Base-by-base conservation (phyloP, 2,329 filamentous ascomycete species). In the Fusarium sp. region DNA sequence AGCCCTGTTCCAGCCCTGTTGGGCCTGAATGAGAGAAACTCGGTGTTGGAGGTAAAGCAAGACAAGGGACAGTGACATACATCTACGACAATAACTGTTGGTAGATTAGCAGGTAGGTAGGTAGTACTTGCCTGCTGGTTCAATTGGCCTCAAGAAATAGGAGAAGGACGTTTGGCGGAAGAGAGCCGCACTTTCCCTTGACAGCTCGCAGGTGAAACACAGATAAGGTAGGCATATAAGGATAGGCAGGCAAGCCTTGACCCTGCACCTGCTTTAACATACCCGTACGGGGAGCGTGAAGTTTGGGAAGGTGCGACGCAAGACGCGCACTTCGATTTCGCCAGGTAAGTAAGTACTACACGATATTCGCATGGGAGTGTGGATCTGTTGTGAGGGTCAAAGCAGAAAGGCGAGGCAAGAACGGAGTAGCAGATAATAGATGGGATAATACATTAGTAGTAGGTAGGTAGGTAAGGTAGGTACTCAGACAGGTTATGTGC, bases 221-320 rank as follows among this genome's bases (percentile, higher is more conserved):
- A 41, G 32, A 41, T 52, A 41, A 52, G 49, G 49, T 41, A 51
- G 30, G 30, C 24, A 49, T 20, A 16, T 22, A n/a, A 25, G 40
- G 7, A 32, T 22, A 49, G 20, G 29, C 27, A 45, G 59, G 29
- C 30, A 42, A 46, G 27, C 37, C 13, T 54, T 49, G 52, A 70
- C 61, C 67, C 66, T 64, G 51, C 47, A 30, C 59, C 45, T 56
- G 7, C 48, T 52, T 53, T 63, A 24, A 34, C 42, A 27, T 64
- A 51, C n/a, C 37, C 49, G 40, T 27, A 47, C 41, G 20, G 60
- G 25, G 40, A 65, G 41, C 29, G 56, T 32, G 20, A 20, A 55
- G 42, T 57, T 68, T 67, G 62, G 62, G 67, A 64, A 70, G 62
- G 67, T 54, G 67, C 53, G 30, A 57, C 27, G 42, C 53, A 64